Evolutionary conservation across 441 rosid genomes (phyloP).

Genomic region (Francoa sonchifolia): DNA sequence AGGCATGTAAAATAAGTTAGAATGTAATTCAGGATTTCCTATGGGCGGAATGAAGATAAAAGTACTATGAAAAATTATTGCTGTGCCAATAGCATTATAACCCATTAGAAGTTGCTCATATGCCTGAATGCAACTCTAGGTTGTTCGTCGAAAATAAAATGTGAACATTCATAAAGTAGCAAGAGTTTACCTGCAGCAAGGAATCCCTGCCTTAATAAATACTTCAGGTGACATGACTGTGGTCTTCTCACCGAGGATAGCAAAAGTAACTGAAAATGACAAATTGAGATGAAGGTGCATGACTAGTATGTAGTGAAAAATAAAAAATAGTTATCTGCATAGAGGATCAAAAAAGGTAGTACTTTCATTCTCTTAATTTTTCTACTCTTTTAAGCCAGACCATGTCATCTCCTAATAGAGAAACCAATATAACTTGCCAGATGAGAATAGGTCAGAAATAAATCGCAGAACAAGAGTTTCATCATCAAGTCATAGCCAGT

Average conservation of each 20-base stretch:
- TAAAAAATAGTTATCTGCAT: conserved; percentile 6
- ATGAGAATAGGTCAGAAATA: no score
- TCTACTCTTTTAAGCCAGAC: no score
- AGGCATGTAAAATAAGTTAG: no score
- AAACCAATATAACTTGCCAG: no score
- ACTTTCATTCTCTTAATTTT: no score
- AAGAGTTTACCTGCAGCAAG: conserved; percentile 83
- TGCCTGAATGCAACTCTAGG: conserved; percentile 6
- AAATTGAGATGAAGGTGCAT: conserved; percentile 14
- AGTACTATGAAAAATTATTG: neutral
- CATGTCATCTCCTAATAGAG: no score
- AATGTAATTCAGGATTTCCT: neutral
- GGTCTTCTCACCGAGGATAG: conserved; percentile 93
- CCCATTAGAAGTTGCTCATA: conserved; percentile 1
- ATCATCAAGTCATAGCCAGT: no score
- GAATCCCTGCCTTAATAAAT: conserved; percentile 73
- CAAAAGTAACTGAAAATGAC: conserved; percentile 56
- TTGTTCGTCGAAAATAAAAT: conserved; percentile 4
- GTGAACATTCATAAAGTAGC: conserved; percentile 3
- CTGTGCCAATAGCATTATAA: conserved; percentile 1
- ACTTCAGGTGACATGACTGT: conserved; percentile 98
- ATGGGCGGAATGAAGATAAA: neutral
- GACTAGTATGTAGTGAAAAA: conserved; percentile 2
- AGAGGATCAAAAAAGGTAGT: no score
- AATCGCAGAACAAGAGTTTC: no score